Evolutionary conservation across 2,329 filamentous ascomycete genomes (phyloP), one percentile per base, ranked within the genome.

Genomic region (Paecilomyces variotii): DNA sequence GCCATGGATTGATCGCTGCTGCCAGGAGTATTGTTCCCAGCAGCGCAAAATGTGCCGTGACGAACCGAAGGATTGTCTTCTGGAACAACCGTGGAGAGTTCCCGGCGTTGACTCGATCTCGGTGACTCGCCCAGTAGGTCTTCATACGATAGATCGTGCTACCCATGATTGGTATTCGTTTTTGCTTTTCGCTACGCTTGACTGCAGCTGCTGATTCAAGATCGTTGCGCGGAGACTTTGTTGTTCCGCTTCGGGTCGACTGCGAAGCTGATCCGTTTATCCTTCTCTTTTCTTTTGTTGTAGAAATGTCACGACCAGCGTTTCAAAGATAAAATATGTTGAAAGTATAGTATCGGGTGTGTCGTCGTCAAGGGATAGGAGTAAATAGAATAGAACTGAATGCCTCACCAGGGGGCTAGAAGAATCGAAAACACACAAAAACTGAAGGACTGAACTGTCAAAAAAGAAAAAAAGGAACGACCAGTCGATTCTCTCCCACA

Each of bases 21-120:
- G 65, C 61, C 57, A 72, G 72, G 27, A 69, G 64, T 9, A 65
- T 60, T 49, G 68, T 61, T 49, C 64, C 63, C 52, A 70, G 59
- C 6, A 72, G 50, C 27, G 67, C 65, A 39, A 64, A 56, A 4
- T 64, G 49, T 14, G 63, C 59, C 11, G 64, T 63, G 50, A 60
- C 51, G 34, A 60, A 55, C 24, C 69, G 65, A 14, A 68, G 56
- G n/a, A 65, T 51, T 14, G 61, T 59, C 55, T 63, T 65, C 51
- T 28, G 59, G 34, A 61, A 52, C 11, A 58, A 53, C 54, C 56
- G 57, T 14, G 57, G 55, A 24, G 57, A 57, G 28, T 59, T 56
- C 3, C 51, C 28, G n/a, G 54, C 32, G 11, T 59, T 35, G 26
- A 58, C 10, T 35, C 55, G 39, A 19, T 61, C 53, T 4, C 57